Base-by-base conservation (phyloP, 2,329 filamentous ascomycete species). In the Aspergillus spinulosporus region DNA sequence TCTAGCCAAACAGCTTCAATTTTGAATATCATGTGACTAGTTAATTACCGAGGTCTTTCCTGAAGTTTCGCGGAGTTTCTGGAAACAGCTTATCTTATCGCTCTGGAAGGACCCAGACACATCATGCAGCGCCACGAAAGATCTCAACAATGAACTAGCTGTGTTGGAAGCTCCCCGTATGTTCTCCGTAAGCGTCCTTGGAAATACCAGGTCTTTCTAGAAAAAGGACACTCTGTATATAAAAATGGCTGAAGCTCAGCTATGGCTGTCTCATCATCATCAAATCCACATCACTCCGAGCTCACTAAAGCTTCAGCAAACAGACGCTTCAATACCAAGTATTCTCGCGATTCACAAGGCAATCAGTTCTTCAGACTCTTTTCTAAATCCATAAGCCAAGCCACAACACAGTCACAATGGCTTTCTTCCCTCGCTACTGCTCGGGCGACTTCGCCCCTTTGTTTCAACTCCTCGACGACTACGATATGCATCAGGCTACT, bases 381-480 rank as follows among this genome's bases (percentile, higher is more conserved):
- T 28, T 12, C 31, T 12, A n/a, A 39, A 40, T 3, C 14, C 6
- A 40, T 14, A 34, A 21, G 21, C 21, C 21, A 21, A 21, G 21
- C 21, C 21, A 21, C 21, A 21, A 21, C 21, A 21, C 21, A 21
- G 21, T 21, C 21, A 21, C 21, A 46, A 78, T 78, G 75, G 66
- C 73, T 51, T 72, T 76, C 66, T 69, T 75, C 53, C 64, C 74
- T 44, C 68, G 68, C 59, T 64, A 73, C 53, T 65, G 73, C 53
- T 61, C 66, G 9, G 59, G 65, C 51, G 72, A 76, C 54, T 69
- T 77, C 57, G 59, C 67, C 44, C 74, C 76, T 9, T 67, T 78
- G 54, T 75, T 78, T 66, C 73, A 68, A 43, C 67, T 78, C 28
- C 66, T 78, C 49, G 74, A 77, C 47, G 72, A 75, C 64, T 75